phyloP scores from a whole-genome alignment of 2,329 filamentous ascomycete species.

The Bipolaris oryzae region DNA sequence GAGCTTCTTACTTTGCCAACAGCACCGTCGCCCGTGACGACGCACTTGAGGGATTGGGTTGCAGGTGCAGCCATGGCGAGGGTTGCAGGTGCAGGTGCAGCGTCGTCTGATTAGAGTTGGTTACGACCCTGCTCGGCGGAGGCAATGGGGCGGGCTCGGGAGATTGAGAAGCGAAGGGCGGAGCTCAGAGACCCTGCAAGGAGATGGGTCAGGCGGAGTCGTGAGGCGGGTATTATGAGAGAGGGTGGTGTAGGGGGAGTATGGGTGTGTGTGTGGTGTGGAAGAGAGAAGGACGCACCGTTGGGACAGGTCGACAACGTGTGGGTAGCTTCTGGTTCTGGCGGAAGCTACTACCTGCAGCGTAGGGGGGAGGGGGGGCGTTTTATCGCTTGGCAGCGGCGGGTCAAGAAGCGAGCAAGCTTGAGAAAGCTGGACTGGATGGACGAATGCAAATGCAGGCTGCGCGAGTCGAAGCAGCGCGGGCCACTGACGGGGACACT shows the following conservation, averaged over 20 bases:
- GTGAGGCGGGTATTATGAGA: constrained; percentile 4
- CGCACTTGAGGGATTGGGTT: constrained; percentile 95
- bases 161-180: constrained; percentile 20
- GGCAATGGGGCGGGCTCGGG: constrained; percentile 27
- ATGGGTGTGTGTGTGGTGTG: neutral
- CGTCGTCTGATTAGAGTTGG: constrained; percentile 49
- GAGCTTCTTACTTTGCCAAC: constrained; percentile 82
- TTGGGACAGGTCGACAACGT: constrained; percentile 22
- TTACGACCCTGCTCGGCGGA: constrained; percentile 29
- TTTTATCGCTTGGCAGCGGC: constrained; percentile 46
- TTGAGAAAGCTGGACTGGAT: neutral
- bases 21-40: constrained; percentile 98
- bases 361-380: constrained; percentile 39
- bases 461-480: constrained; percentile 28
- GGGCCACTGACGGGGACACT: constrained; percentile 16
- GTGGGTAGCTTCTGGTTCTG: constrained; percentile 25
- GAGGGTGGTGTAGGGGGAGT: neutral
- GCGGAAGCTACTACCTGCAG: constrained; percentile 42
- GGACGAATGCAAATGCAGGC: constrained; percentile 2
- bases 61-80: constrained; percentile 72
- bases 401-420: constrained; percentile 39
- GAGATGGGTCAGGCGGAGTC: constrained; percentile 14
- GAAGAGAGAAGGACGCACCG: constrained; percentile 22
- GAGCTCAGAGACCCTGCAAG: constrained; percentile 18
- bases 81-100: constrained; percentile 67